These are phyloP conservation scores for Backusella sp. DNA, from an alignment of 192 early-diverging fungal genomes.

Conservation along the genomic window DNA sequence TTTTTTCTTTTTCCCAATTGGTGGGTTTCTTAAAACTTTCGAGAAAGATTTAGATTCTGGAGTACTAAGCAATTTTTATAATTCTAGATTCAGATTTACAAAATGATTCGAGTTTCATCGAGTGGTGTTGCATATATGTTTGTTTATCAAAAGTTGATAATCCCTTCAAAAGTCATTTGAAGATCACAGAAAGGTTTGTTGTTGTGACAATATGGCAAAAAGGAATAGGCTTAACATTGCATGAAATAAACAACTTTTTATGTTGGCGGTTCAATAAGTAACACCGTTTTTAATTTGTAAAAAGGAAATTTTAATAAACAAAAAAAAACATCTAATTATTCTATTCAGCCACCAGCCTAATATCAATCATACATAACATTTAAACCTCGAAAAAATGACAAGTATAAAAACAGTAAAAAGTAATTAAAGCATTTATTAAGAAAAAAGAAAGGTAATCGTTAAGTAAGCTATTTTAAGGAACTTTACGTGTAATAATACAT, in stretches of 20 bases:
- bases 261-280: neutral
- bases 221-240: neutral
- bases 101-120: neutral
- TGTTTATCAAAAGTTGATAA: neutral
- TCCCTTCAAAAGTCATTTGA: neutral
- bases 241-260: neutral
- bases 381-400: neutral
- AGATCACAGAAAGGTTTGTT: neutral
- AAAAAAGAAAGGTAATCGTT: neutral
- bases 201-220: neutral
- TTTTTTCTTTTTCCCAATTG: neutral
- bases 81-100: neutral
- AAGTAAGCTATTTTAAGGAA: neutral
- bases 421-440: neutral
- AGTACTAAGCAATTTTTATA: neutral
- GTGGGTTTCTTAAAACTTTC: neutral
- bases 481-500: neutral
- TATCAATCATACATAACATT: neutral
- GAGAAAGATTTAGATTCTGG: neutral
- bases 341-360: neutral
- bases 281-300: neutral
- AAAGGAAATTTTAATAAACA: conserved; percentile 5
- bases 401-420: neutral
- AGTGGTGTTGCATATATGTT: neutral
- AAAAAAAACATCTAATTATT: neutral